A percentile compares a stretch with the other conserved stretches of the same genome.
Evolutionary conservation across 169 alveolate genomes (phyloP).

Genomic region (Plasmodium yoelii): DNA sequence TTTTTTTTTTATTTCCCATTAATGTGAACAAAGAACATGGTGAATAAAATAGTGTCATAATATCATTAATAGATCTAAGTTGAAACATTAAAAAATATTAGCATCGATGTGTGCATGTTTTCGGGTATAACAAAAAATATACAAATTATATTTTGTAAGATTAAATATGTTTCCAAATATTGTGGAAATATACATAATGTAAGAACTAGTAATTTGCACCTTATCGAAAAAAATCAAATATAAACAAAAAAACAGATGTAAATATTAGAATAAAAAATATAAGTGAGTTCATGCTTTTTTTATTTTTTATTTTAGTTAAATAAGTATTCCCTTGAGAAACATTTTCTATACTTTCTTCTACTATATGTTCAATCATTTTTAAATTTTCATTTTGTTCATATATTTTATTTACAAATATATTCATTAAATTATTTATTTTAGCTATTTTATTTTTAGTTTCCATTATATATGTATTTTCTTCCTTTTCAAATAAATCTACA

Average conservation of each 20-base stretch:
- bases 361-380: constrained; percentile 56
- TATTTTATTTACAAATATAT: constrained; percentile 63
- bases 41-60: too few species aligned
- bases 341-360: constrained; percentile 71
- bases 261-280: constrained; percentile 47
- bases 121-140: too few species aligned
- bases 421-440: constrained; percentile 68
- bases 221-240: constrained; percentile 51
- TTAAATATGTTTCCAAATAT: too few species aligned
- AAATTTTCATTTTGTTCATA: constrained; percentile 73
- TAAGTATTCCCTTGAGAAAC: constrained; percentile 65
- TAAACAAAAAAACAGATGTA: constrained; percentile 48
- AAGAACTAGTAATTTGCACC: not conserved
- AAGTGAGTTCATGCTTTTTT: constrained; percentile 65
- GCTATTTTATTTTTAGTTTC: constrained; percentile 71
- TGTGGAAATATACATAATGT: too few species aligned
- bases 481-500: constrained; percentile 69
- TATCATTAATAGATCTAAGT: too few species aligned
- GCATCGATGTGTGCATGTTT: too few species aligned
- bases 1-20: too few species aligned
- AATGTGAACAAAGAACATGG: too few species aligned
- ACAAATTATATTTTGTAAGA: too few species aligned
- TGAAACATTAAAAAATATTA: too few species aligned
- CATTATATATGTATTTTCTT: constrained; percentile 69
- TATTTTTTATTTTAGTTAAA: constrained; percentile 50